Evolutionary conservation across 2,329 filamentous ascomycete species (phyloP), one percentile per base, ranked within the genome.

Genomic region (Alternaria brassicicola): DNA sequence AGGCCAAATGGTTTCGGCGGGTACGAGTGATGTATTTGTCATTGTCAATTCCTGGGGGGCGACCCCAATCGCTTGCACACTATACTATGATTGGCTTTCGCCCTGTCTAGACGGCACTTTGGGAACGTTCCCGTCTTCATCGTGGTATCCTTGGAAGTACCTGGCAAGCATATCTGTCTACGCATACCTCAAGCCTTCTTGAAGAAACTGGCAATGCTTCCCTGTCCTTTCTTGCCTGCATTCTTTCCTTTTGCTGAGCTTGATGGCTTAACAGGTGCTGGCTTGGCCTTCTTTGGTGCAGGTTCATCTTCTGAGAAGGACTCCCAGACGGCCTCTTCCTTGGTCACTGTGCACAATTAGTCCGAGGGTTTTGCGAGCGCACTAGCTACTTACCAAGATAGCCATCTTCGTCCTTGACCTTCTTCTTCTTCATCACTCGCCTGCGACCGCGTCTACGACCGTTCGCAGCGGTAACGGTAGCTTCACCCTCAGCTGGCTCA

Each of bases 191-290:
- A 77, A 71, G 93, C 95, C 81, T 96, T 97, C 39, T 85, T 84
- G 77, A 97, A 97, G 79, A 97, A 97, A 1, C 89, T 92, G 89
- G 93, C 96, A 72, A 97, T 96, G 74, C 84, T 96, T 3, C 93
- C 92, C 71, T 92, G 89, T 3, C 85, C 81, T 9, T 78, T 73
- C 58, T 78, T 80, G 10, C 60, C 74, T n/a, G 69, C 75, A 66
- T 78, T 81, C 71, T 82, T 84, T 49, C 72, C 73, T 72, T 92
- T 91, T 1, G 81, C 79, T 80, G 80, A 52, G 74, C 75, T 66
- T 42, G 65, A 59, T 43, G 70, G 55, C 49, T 66, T 69, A 43
- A 66, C 50, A 42, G 70, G 78, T 63, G 58, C 78, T 66, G 51
- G 67, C 60, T 87, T 89, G 6, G 81, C 71, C 70, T 86, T 87